Conservation (phyloP, 345 rosid genomes). For the Cardamine chenopodiifolia region DNA sequence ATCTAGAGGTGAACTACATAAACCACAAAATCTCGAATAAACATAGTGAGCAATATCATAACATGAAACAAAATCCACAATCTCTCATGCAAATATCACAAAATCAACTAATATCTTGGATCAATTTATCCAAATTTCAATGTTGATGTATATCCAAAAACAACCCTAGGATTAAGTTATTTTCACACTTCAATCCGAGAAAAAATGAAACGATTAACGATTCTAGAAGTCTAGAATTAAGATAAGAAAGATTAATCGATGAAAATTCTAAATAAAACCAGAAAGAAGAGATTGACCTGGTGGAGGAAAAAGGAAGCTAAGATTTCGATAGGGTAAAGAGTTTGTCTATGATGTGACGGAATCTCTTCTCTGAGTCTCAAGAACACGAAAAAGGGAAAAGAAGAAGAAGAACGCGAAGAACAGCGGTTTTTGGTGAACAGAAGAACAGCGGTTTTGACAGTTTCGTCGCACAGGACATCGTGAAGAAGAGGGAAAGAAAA, state of each 20-base stretch:
- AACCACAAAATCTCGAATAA: background rate
- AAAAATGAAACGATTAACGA: background rate
- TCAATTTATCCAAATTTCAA: no score
- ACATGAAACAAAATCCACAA: conserved; percentile 2
- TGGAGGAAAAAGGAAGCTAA: conserved; percentile 42
- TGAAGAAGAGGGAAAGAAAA: no score
- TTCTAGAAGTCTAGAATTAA: background rate
- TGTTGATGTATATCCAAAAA: background rate
- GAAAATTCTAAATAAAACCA: background rate
- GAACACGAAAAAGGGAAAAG: no score
- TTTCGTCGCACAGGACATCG: no score
- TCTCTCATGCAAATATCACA: background rate
- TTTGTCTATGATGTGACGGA: conserved; percentile 84
- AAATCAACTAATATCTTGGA: background rate
- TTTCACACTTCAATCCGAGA: conserved; percentile 7
- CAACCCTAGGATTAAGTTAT: background rate
- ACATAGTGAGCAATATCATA: background rate
- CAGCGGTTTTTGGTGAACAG: no score
- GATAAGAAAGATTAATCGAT: background rate
- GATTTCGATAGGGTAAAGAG: conserved; percentile 63
- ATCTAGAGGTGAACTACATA: conserved; percentile 46
- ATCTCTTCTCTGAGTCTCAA: conserved; percentile 76
- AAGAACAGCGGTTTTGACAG: no score
- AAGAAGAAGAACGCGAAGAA: no score
- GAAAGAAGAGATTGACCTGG: conserved; percentile 47